phyloP scores from a whole-genome alignment of 306 rosid genomes.

The Crotalaria pallida region DNA sequence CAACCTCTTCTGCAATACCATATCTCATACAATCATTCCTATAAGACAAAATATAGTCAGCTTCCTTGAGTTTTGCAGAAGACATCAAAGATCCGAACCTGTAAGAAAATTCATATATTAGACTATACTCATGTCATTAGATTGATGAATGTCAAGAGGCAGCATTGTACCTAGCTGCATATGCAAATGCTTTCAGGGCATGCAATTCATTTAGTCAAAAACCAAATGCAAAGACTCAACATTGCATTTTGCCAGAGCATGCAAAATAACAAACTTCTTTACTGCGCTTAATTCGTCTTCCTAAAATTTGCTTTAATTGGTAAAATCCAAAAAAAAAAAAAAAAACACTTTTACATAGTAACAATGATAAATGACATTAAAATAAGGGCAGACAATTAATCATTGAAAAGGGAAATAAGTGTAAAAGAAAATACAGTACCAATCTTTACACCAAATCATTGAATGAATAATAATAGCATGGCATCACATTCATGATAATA shows the following conservation, averaged over 20 bases:
- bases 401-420: neutral
- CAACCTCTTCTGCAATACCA: conserved; percentile 49
- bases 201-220: conserved; percentile 13
- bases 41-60: conserved; percentile 24
- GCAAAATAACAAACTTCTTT: neutral
- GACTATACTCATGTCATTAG: neutral
- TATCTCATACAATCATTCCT: conserved; percentile 45
- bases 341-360: neutral
- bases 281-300: no score
- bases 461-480: conserved; percentile 1
- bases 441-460: conserved; percentile 7
- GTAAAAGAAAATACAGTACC: neutral
- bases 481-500: conserved; percentile 8
- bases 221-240: neutral
- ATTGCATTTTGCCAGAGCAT: neutral
- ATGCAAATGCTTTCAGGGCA: neutral
- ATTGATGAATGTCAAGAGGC: neutral
- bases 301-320: neutral
- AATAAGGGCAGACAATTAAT: neutral
- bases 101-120: conserved; percentile 21
- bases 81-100: conserved; percentile 29
- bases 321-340: neutral
- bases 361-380: neutral
- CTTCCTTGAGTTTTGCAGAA: conserved; percentile 24
- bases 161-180: neutral